Base-by-base conservation (phyloP, 257 asterid species). In the Fraxinus cuspidata region DNA sequence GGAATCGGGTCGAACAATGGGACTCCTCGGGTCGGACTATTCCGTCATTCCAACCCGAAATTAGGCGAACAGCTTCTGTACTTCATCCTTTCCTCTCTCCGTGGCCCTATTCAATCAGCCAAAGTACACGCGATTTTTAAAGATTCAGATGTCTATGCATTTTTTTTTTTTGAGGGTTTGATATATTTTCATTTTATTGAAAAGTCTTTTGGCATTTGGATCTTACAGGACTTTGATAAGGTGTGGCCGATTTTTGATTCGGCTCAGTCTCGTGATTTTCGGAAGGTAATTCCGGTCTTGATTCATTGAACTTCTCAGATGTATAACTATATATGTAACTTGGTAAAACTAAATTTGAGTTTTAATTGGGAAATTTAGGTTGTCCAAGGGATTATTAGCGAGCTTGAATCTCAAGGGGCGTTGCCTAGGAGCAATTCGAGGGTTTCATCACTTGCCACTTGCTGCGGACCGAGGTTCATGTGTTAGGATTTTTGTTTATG, bases 181-280 rank as follows among this genome's bases (percentile, higher is more conserved):
- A 70, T 60, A 25, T n/a, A 15, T 21, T 27, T 69, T 35, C 35
- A 12, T 47, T 37, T 31, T 71, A 31, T 38, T 67, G 72, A 21
- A 21, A 60, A 27, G 2, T 60, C 34, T 38, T 49, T 71, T 84
- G 76, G 64, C 53, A 47, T 79, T 74, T 75, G 78, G 78, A 82
- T 78, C 79, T 78, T 32, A 70, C 94, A 96, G 98, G 99, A 96
- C 74, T 93, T 96, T 63, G 99, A 96, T 84, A 96, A 93, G 84
- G 98, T 96, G 81, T 96, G 99, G 99, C 98, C 99, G 25, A 96
- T 96, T 86, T 96, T 96, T 78, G 99, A 96, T 88, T 90, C 98
- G 27, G 99, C 97, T 44, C 98, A 96, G 88, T 96, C 99, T 80
- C 96, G 98, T 83, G 99, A 96, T 88, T 96, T 96, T 78, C 89